Base-by-base conservation (phyloP, 306 rosid species). In the Dryas drummondii region DNA sequence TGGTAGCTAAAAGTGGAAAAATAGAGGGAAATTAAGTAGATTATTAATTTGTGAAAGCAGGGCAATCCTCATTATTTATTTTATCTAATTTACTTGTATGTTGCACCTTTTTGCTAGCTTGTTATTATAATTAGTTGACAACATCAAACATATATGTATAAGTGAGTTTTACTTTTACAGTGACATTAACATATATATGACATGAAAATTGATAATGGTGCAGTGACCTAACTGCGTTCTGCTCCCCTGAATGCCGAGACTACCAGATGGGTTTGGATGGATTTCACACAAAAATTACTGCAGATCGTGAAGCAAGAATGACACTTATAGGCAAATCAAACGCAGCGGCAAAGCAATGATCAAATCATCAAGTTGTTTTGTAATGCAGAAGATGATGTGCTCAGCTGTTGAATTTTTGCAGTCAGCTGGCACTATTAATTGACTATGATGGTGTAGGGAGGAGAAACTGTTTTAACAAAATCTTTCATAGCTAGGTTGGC, bases 141-240 rank as follows among this genome's bases (percentile, higher is more conserved):
- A 7, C 49, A 46, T 5, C 9, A 46, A 46, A 46, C 37, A 32
- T 46, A 8, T 46, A 46, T 46, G 6, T 8, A 12, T 3, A 50
- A 50, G 68, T 63, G 2, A 9, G 49, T 63, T 63, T 22, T 22
- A 22, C 22, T 22, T 22, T 22, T 42, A 16, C 17, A 63, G 26
- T 63, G 46, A 8, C 11, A 63, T 16, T 51, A 32, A 47, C 32
- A 26, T n/a, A 9, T 9, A 9, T 69, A 16, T 40, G 49, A n/a
- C 12, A 40, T 42, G 72, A 66, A 55, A 55, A 48, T 19, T 66
- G 13, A 50, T 76, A 13, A 67, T 77, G 61, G 7, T 78, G 72
- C 82, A 78, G 82, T 15, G 5, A 51, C 44, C 51, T 78, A 17
- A 9, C 27, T 62, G 65, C 72, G 7, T 71, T 71, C 62, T 78